phyloP scores from a whole-genome alignment of 23 red algal species.

The Gracilaria domingensis region DNA sequence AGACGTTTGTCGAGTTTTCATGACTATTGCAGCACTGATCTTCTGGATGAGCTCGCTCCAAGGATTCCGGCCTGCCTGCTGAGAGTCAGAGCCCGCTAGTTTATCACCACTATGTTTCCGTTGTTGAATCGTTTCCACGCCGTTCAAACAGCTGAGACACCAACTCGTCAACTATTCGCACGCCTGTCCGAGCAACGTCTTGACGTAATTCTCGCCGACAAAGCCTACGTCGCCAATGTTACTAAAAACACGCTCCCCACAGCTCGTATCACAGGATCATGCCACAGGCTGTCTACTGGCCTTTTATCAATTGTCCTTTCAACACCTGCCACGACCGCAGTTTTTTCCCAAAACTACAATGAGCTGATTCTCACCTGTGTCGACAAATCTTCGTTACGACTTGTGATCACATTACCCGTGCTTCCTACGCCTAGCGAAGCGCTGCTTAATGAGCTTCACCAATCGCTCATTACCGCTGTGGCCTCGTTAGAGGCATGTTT shows the following conservation, averaged over 20 bases:
- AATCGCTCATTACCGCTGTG: constrained; percentile 28
- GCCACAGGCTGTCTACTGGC: not conserved
- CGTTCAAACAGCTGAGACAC: not conserved
- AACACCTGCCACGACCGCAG: constrained; percentile 1
- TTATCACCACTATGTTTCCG: constrained; percentile 14
- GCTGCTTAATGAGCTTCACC: constrained; percentile 26
- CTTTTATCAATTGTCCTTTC: constrained; percentile 44
- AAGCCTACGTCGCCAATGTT: not conserved
- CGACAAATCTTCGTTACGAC: constrained; percentile 10
- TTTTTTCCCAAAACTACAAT: not conserved
- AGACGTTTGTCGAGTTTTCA: no score
- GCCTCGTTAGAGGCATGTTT: constrained; percentile 30
- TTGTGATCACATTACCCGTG: constrained; percentile 25
- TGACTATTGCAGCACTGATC: no score
- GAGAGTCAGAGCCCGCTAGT: not conserved
- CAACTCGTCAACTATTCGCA: not conserved
- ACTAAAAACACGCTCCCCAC: not conserved
- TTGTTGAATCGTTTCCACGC: constrained; percentile 17
- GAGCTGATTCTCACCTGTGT: constrained; percentile 12
- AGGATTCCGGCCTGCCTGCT: not conserved
- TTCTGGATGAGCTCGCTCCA: no score
- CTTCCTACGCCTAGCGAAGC: not conserved
- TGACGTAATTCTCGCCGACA: constrained; percentile 7
- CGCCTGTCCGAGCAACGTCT: not conserved
- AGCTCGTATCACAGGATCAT: not conserved